phyloP scores from a whole-genome alignment of 768 basidiomycete genomes.

The Hydnomerulius pinastri region DNA sequence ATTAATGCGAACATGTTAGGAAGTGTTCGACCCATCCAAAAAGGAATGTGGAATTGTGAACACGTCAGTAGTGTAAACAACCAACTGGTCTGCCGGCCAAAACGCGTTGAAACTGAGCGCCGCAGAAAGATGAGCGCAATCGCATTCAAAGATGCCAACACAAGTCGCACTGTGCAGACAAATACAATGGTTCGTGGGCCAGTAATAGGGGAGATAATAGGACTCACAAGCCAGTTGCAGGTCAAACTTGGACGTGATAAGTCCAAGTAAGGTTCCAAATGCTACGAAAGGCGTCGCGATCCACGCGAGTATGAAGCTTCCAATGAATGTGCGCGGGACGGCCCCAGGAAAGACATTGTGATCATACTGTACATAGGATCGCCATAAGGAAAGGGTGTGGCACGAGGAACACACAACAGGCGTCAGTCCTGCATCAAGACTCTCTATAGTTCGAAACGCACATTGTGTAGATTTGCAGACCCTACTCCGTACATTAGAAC shows the following conservation, averaged over 20 bases:
- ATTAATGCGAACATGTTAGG: constrained; percentile 93
- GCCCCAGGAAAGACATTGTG: constrained; percentile 88
- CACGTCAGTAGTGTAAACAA: constrained; percentile 71
- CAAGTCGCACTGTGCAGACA: constrained; percentile 60
- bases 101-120: constrained; percentile 61
- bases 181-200: not conserved
- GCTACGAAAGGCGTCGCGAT: constrained; percentile 50
- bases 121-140: constrained; percentile 62
- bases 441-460: constrained; percentile 34
- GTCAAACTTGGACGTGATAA: constrained; percentile 58
- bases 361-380: constrained; percentile 66
- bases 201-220: not conserved
- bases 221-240: constrained; percentile 70
- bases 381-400: not conserved
- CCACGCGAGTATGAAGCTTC: constrained; percentile 69
- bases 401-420: not conserved
- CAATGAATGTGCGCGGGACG: constrained; percentile 85
- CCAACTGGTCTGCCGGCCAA: constrained; percentile 56
- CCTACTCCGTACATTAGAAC: constrained; percentile 72
- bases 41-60: constrained; percentile 89
- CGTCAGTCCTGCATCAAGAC: constrained; percentile 11
- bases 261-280: constrained; percentile 41
- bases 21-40: constrained; percentile 91
- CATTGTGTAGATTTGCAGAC: constrained; percentile 44
- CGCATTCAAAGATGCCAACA: constrained; percentile 68